Evolutionary conservation across 2,329 filamentous ascomycete species (phyloP).

Genomic region (Camptophora hylomeconis): DNA sequence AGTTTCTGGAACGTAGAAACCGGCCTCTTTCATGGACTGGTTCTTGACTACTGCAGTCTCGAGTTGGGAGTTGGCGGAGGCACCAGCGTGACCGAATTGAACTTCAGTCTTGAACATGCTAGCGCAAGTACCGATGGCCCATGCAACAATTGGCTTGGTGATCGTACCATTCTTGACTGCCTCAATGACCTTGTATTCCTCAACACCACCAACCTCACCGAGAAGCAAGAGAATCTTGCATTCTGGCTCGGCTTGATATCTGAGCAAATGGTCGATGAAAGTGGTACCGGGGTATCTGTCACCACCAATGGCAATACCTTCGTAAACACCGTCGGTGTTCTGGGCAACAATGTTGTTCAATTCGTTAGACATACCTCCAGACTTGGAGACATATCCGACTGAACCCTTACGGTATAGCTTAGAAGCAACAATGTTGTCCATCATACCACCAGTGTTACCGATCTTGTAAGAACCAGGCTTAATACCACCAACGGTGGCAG

Average conservation of each 20-base stretch:
- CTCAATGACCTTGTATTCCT: conserved; percentile 99
- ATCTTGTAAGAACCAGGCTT: conserved; percentile 99
- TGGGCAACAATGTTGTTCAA: conserved; percentile 98
- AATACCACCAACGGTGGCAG: conserved; percentile 96
- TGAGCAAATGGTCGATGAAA: conserved; percentile 95
- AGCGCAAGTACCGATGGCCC: conserved; percentile 98
- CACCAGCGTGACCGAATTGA: conserved; percentile 96
- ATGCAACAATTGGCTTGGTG: conserved; percentile 97
- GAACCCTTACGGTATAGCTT: conserved; percentile 99
- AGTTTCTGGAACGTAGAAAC: conserved; percentile 86
- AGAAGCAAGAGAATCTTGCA: conserved; percentile 96
- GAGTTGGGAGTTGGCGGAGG: conserved; percentile 97
- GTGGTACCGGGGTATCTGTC: conserved; percentile 97
- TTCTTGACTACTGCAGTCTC: conserved; percentile 97
- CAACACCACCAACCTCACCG: conserved; percentile 97
- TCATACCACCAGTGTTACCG: conserved; percentile 99
- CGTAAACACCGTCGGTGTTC: conserved; percentile 94
- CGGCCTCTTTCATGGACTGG: conserved; percentile 87
- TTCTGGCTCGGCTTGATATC: conserved; percentile 90
- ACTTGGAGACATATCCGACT: conserved; percentile 99
- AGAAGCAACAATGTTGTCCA: conserved; percentile 99
- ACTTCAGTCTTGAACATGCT: conserved; percentile 99
- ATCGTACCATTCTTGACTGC: conserved; percentile 89
- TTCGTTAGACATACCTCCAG: conserved; percentile 99
- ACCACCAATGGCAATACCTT: conserved; percentile 98